A percentile compares a stretch with the other conserved stretches of the same genome.
phyloP scores from a whole-genome alignment of 169 alveolate genomes.

The Eimeria acervulina region DNA sequence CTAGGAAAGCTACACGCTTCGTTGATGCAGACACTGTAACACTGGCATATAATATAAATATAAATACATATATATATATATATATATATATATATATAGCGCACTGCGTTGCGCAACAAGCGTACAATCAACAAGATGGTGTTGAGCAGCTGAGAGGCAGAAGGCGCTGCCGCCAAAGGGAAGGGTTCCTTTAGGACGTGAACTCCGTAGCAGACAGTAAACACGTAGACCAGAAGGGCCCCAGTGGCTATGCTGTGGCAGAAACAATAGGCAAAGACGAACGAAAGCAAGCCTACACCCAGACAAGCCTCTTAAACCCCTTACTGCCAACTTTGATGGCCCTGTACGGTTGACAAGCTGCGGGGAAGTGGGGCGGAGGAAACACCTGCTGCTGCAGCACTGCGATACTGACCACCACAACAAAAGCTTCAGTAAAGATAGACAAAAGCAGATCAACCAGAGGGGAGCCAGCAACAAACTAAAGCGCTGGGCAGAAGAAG shows the following conservation, averaged over 20 bases:
- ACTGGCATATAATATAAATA: not conserved
- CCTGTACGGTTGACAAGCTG: not conserved
- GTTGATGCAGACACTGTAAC: not conserved
- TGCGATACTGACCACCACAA: constrained; percentile 53
- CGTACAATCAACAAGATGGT: constrained; percentile 22
- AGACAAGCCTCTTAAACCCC: not conserved
- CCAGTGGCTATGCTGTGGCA: not conserved
- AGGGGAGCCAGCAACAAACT: constrained; percentile 26
- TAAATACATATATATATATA: too few species aligned
- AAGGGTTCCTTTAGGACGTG: constrained; percentile 48
- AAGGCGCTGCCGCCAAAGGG: constrained; percentile 66
- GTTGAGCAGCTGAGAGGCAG: constrained; percentile 37
- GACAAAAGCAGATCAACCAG: constrained; percentile 13
- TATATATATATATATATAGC: too few species aligned
- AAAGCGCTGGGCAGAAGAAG: not conserved
- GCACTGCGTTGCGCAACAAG: not conserved
- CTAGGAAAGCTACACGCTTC: not conserved
- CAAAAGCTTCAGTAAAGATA: not conserved
- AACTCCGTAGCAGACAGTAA: constrained; percentile 52
- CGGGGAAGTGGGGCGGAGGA: not conserved
- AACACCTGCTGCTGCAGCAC: not conserved
- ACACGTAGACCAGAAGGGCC: constrained; percentile 33
- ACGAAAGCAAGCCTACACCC: not conserved
- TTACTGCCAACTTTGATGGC: too few species aligned
- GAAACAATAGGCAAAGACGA: not conserved